Evolutionary conservation across 2,329 filamentous ascomycete genomes (phyloP).

Genomic region (Beauveria brongniartii): DNA sequence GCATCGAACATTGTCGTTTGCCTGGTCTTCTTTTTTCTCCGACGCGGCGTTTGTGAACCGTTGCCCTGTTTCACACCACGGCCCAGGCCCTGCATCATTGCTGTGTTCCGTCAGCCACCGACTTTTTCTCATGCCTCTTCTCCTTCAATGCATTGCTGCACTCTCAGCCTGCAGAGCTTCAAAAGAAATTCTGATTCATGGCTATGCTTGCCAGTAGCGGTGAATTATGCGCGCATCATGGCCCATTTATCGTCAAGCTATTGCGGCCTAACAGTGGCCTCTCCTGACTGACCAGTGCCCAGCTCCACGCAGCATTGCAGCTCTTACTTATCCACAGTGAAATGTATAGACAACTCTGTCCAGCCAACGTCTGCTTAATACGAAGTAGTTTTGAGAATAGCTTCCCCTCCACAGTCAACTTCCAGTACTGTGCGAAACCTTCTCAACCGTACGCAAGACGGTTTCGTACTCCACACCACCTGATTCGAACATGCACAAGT

Average conservation of each 20-base stretch:
- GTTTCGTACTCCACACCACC: background rate
- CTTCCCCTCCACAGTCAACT: background rate
- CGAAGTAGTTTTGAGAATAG: background rate
- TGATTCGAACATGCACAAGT: background rate
- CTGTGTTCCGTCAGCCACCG: constrained; percentile 2
- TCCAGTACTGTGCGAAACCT: background rate
- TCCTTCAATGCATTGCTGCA: background rate
- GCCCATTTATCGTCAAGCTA: constrained; percentile 1
- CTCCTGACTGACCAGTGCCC: background rate
- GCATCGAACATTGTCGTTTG: background rate
- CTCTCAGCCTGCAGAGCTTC: background rate
- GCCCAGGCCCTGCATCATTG: background rate
- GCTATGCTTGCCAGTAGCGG: background rate
- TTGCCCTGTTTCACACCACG: background rate
- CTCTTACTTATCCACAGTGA: background rate
- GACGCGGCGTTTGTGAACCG: background rate
- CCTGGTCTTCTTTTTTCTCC: background rate
- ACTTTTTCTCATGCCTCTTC: background rate
- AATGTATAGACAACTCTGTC: background rate
- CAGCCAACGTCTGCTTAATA: too few species aligned
- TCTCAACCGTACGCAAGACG: background rate
- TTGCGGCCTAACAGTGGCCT: constrained; percentile 1
- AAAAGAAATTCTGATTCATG: background rate
- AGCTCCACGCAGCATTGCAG: background rate
- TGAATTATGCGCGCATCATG: background rate